phyloP scores from a whole-genome alignment of 495 filamentous ascomycete species.

The Paragyromitra xinjiangensis region DNA sequence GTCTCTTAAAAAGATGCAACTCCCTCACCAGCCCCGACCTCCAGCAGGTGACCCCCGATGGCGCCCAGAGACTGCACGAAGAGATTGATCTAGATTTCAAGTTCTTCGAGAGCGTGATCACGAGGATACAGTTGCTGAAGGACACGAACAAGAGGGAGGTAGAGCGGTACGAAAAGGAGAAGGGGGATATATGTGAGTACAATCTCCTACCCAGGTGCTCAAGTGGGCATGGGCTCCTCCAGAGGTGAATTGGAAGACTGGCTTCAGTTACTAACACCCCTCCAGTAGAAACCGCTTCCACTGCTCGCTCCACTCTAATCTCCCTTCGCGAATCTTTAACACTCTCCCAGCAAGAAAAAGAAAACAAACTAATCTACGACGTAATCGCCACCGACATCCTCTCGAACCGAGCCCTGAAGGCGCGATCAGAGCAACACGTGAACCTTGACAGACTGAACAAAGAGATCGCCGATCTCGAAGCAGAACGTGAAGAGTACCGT shows the following conservation, averaged over 20 bases:
- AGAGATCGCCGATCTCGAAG: slow-evolving; percentile 87
- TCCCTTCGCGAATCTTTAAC: slow-evolving; percentile 76
- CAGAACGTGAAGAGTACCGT: slow-evolving; percentile 81
- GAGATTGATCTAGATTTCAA: slow-evolving; percentile 91
- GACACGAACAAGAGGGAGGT: slow-evolving; percentile 86
- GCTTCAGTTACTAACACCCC: slow-evolving; percentile 58
- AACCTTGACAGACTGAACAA: slow-evolving; percentile 81
- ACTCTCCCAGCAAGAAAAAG: slow-evolving; percentile 78
- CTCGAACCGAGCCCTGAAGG: slow-evolving; percentile 73
- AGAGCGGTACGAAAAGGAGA: slow-evolving; percentile 82
- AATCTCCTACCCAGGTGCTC: background rate
- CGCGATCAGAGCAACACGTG: slow-evolving; percentile 81
- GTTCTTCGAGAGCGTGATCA: slow-evolving; percentile 84
- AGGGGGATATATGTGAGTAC: slow-evolving; percentile 68
- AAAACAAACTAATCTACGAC: slow-evolving; percentile 89
- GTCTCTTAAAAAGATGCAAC: slow-evolving; percentile 81
- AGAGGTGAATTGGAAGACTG: background rate
- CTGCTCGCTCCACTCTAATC: slow-evolving; percentile 78
- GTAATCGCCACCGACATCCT: slow-evolving; percentile 74
- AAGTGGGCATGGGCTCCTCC: background rate
- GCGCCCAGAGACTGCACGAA: slow-evolving; percentile 73
- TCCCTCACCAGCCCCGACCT: slow-evolving; percentile 62
- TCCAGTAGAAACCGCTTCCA: slow-evolving; percentile 65
- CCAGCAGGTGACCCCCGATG: slow-evolving; percentile 64
- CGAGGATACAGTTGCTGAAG: slow-evolving; percentile 85